Conservation (phyloP, 1,139 yeast genomes). For the Saccharomyces hybrid region DNA sequence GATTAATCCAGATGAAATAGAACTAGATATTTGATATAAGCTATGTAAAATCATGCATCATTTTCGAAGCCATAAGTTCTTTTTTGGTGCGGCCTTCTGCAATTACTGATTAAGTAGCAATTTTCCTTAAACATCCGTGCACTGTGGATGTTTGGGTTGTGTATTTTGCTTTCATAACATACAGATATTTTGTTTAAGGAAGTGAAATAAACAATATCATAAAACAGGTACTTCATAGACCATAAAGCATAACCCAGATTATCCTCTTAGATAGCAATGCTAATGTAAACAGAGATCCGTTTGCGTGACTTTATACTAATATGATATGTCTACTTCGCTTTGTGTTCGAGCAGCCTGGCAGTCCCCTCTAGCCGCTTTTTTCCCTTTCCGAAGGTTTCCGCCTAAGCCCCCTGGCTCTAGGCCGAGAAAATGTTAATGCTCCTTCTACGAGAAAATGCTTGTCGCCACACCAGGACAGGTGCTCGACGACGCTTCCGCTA, state of each 20-base stretch:
- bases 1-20: constrained; percentile 59
- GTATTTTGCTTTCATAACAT: background rate
- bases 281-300: background rate
- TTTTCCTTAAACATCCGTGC: background rate
- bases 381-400: background rate
- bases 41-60: background rate
- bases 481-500: background rate
- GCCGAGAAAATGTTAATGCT: background rate
- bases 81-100: background rate
- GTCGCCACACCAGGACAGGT: background rate
- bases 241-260: background rate
- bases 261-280: background rate
- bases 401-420: background rate
- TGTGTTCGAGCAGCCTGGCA: background rate
- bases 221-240: background rate
- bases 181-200: background rate
- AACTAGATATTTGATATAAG: constrained; percentile 38
- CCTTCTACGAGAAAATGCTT: background rate
- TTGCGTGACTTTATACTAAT: background rate
- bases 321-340: background rate
- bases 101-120: background rate
- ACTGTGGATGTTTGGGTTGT: background rate
- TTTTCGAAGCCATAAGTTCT: background rate
- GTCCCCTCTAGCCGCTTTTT: background rate
- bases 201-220: background rate